Percentiles rank a stretch among this genome's conserved stretches.
These are phyloP conservation scores for Furculomyces boomerangus DNA, from an alignment of 371 early-diverging fungal genomes.

Conservation along the genomic window DNA sequence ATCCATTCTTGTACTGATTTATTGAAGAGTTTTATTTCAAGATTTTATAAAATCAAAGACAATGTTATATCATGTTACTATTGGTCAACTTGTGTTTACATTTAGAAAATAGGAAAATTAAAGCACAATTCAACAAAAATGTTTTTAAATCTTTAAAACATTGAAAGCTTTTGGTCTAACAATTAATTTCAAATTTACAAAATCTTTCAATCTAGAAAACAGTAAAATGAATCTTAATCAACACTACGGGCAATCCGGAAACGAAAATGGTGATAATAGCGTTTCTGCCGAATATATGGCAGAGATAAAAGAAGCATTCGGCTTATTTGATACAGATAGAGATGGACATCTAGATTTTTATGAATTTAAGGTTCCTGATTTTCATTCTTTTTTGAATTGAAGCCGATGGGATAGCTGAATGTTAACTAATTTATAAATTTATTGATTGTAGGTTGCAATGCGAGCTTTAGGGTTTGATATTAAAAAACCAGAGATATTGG, in stretches of 20 bases:
- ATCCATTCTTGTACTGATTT: conserved; percentile 2
- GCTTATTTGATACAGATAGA: conserved; percentile 54
- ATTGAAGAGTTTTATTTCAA: background rate
- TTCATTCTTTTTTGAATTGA: background rate
- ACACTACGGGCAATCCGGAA: conserved; percentile 3
- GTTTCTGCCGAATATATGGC: conserved; percentile 41
- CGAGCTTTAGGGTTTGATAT: conserved; percentile 56
- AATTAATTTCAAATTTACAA: background rate
- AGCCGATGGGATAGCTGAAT: background rate
- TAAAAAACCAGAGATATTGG: conserved; percentile 50
- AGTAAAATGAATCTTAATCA: background rate
- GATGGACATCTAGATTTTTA: conserved; percentile 49
- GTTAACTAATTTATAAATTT: background rate
- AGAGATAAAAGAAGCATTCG: conserved; percentile 55
- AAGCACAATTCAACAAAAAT: background rate
- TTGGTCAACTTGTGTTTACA: background rate
- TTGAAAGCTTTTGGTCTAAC: background rate
- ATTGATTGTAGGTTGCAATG: conserved; percentile 27
- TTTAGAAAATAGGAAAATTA: background rate
- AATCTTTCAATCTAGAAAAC: background rate
- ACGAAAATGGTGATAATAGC: conserved; percentile 6
- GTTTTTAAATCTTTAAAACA: background rate
- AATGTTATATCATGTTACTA: background rate
- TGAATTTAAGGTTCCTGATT: conserved; percentile 41
- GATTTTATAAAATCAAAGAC: background rate